Conservation (phyloP, 2,329 filamentous ascomycete genomes). For the Neoascochyta sp. region DNA sequence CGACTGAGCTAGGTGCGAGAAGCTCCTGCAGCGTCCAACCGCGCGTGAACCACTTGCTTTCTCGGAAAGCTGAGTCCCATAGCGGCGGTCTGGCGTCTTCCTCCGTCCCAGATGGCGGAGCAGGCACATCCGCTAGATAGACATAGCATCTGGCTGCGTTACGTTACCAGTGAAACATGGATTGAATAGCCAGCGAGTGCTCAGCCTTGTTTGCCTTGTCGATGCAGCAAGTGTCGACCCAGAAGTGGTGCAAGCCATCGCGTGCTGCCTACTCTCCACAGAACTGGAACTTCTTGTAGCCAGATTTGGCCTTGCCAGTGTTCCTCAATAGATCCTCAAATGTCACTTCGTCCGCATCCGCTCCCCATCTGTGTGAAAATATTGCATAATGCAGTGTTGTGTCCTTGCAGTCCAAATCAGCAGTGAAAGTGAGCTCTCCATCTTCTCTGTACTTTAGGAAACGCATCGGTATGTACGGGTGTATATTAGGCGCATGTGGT, state of each 20-base stretch:
- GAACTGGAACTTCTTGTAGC: too few relatives aligned
- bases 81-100: too few relatives aligned
- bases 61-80: conserved; percentile 1
- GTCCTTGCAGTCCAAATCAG: background rate
- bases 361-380: conserved; percentile 4
- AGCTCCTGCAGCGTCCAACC: conserved; percentile 9
- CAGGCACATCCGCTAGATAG: conserved; percentile 4
- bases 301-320: conserved; percentile 1
- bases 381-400: conserved; percentile 1
- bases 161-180: conserved; percentile 2
- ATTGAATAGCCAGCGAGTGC: background rate
- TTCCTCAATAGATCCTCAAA: conserved; percentile 1
- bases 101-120: too few relatives aligned
- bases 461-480: conserved; percentile 1
- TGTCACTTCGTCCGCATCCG: conserved; percentile 2
- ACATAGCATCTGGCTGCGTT: conserved; percentile 4
- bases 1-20: conserved; percentile 9
- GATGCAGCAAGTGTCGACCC: conserved; percentile 3
- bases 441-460: conserved; percentile 1
- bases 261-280: too few relatives aligned
- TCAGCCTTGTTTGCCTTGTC: conserved; percentile 1
- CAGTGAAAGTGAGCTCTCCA: background rate
- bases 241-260: conserved; percentile 2
- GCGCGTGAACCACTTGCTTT: conserved; percentile 4
- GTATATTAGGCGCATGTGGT: conserved; percentile 1